phyloP scores from a whole-genome alignment of 2,329 filamentous ascomycete species.

The Penicillium thymicola region DNA sequence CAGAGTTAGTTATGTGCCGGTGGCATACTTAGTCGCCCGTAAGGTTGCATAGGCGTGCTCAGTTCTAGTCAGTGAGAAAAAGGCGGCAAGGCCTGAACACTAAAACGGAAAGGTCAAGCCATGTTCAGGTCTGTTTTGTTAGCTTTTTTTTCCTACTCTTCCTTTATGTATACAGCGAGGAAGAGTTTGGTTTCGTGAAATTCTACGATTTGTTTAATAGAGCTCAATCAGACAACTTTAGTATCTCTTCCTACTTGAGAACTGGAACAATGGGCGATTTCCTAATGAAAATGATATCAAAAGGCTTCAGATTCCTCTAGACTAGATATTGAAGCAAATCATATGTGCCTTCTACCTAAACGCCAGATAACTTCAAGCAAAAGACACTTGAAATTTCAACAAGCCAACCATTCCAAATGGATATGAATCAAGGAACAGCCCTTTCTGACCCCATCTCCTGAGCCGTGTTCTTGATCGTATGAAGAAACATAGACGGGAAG shows the following conservation, averaged over 20 bases:
- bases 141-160: neutral
- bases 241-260: neutral
- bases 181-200: neutral
- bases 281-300: neutral
- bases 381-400: neutral
- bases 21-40: too few relatives aligned
- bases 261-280: neutral
- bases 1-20: too few relatives aligned
- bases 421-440: conserved; percentile 16
- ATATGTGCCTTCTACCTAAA: neutral
- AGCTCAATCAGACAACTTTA: neutral
- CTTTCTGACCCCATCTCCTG: conserved; percentile 16
- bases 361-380: neutral
- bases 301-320: neutral
- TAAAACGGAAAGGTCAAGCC: too few relatives aligned
- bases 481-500: conserved; percentile 27
- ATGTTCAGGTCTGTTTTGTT: neutral
- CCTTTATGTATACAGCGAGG: neutral
- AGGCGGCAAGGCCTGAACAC: too few relatives aligned
- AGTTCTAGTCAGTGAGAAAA: too few relatives aligned
- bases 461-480: conserved; percentile 23
- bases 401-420: too few relatives aligned
- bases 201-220: neutral
- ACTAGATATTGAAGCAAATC: neutral
- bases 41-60: too few relatives aligned